phyloP scores from a whole-genome alignment of 2,329 filamentous ascomycete genomes.

The Fusarium tupiense region DNA sequence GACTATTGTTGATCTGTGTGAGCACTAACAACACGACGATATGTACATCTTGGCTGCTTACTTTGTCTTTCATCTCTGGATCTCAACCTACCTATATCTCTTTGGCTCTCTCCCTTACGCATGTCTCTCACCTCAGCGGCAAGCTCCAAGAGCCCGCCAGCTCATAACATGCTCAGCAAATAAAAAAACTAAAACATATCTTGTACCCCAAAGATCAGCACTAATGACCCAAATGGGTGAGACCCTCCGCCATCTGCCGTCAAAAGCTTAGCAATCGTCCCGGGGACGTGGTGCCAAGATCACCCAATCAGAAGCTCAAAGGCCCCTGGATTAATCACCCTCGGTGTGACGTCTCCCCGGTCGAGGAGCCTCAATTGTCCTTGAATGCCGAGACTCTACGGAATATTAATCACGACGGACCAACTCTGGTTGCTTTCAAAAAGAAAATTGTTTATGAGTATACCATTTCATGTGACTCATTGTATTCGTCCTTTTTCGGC shows the following conservation, averaged over 20 bases:
- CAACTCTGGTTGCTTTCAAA: background rate
- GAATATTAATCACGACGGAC: background rate
- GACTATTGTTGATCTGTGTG: constrained; percentile 20
- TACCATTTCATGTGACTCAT: constrained; percentile 1
- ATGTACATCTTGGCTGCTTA: background rate
- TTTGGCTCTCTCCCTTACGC: background rate
- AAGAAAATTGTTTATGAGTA: background rate
- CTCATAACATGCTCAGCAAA: background rate
- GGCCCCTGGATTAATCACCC: constrained; percentile 36
- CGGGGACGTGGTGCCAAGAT: constrained; percentile 6
- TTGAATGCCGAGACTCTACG: background rate
- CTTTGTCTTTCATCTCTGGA: background rate
- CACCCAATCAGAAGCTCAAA: constrained; percentile 19
- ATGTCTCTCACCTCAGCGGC: constrained; percentile 21
- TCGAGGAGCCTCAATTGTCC: constrained; percentile 7
- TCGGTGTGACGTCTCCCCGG: constrained; percentile 33
- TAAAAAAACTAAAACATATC: background rate
- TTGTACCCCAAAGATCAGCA: constrained; percentile 24
- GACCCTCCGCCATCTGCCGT: background rate
- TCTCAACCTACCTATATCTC: background rate
- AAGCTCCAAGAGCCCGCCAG: background rate
- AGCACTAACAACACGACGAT: constrained; percentile 20
- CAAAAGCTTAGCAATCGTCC: constrained; percentile 37
- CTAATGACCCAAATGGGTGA: constrained; percentile 14
- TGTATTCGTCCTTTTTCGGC: background rate